Conservation (phyloP, 176 grass and related monocot species). For the Oryza glumipatula region DNA sequence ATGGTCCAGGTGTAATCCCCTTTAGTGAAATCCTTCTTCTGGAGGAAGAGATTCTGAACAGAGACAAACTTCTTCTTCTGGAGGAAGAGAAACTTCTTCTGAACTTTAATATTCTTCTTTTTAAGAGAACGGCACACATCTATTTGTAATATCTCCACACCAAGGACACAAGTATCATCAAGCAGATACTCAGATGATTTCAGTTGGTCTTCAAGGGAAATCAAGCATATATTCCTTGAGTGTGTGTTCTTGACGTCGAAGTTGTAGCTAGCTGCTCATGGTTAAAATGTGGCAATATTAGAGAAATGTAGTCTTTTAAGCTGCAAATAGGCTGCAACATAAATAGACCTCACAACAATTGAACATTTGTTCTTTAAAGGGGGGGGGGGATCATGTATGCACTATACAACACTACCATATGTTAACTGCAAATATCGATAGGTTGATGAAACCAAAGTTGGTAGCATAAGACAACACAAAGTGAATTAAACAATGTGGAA, state of each 20-base stretch:
- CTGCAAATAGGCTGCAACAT: not conserved
- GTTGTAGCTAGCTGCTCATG: not conserved
- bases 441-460: slow-evolving; percentile 9
- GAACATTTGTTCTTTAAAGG: not conserved
- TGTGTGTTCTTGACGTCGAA: slow-evolving; percentile 2
- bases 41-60: slow-evolving; percentile 35
- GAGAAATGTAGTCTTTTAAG: slow-evolving; percentile 4
- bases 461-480: not conserved
- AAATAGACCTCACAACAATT: not conserved
- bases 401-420: not conserved
- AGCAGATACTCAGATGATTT: slow-evolving; percentile 39
- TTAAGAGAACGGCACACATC: not conserved
- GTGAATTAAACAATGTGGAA: not conserved
- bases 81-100: too few relatives aligned
- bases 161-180: slow-evolving; percentile 44
- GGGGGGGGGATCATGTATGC: not conserved
- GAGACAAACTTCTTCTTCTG: slow-evolving; percentile 7
- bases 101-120: too few relatives aligned
- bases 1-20: slow-evolving; percentile 42
- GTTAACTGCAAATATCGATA: not conserved
- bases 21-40: slow-evolving; percentile 38
- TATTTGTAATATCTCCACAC: slow-evolving; percentile 34
- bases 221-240: slow-evolving; percentile 13
- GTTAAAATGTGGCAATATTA: not conserved
- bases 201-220: slow-evolving; percentile 34